phyloP scores from a whole-genome alignment of 768 basidiomycete genomes.

The Royoungia palumana region DNA sequence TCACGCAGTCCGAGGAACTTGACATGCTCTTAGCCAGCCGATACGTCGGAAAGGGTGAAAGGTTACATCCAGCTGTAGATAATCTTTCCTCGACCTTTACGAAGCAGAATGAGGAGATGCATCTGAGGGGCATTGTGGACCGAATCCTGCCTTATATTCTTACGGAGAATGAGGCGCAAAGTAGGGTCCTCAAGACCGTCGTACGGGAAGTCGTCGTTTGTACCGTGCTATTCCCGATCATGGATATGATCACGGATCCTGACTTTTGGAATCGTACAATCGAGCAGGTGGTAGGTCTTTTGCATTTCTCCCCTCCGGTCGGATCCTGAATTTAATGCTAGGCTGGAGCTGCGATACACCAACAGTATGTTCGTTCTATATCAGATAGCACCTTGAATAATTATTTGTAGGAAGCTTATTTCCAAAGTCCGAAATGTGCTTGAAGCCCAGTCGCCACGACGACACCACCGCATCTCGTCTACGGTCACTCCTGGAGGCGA shows the following conservation, averaged over 20 bases:
- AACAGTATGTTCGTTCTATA: constrained; percentile 45
- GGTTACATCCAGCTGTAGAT: constrained; percentile 81
- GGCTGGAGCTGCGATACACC: constrained; percentile 69
- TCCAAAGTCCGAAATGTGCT: constrained; percentile 83
- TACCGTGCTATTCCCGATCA: constrained; percentile 76
- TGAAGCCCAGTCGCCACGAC: constrained; percentile 71
- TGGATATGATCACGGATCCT: constrained; percentile 92
- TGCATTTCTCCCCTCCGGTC: neutral
- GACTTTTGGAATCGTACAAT: constrained; percentile 96
- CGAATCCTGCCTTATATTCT: constrained; percentile 68
- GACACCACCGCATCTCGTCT: constrained; percentile 41
- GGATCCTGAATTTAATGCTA: constrained; percentile 22
- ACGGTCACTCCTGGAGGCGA: constrained; percentile 49
- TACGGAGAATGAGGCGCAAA: constrained; percentile 70
- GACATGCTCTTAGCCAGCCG: constrained; percentile 82
- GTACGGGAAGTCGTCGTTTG: constrained; percentile 82
- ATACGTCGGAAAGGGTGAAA: constrained; percentile 64
- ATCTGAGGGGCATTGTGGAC: constrained; percentile 71
- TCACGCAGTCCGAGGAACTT: constrained; percentile 88
- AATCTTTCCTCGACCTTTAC: constrained; percentile 88
- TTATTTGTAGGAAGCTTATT: constrained; percentile 62
- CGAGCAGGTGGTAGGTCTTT: constrained; percentile 79
- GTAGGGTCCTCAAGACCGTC: constrained; percentile 67
- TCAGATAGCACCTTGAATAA: constrained; percentile 9
- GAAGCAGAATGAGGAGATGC: constrained; percentile 84